Evolutionary conservation across 2,329 filamentous ascomycete genomes (phyloP), one percentile per base, ranked within the genome.

Genomic region (Dactylellina leptospora): DNA sequence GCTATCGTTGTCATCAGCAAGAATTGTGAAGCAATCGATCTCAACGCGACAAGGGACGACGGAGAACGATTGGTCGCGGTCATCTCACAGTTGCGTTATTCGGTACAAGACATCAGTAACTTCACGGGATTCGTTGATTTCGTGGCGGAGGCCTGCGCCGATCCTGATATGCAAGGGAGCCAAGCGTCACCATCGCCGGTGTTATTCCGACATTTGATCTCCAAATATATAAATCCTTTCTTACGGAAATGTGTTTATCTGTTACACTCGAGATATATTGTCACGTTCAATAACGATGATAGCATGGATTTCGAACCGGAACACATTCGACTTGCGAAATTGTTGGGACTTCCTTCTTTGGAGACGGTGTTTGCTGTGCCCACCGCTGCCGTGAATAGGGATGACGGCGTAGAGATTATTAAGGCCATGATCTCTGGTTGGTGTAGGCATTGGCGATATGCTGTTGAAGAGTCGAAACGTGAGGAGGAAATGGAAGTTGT

Each of bases 211-310:
- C 71, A 69, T 23, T 45, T 77, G 6, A 84, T 91, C 22, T 87
- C 88, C 74, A 92, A 89, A 77, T 99, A 97, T 77, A 92, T 92
- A 2, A 83, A 97, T n/a, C 84, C 87, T 0, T 99, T 97, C 81
- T 83, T 99, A 38, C 89, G 95, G 70, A 99, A 99, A 81, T 85
- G 85, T 5, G 85, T 88, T 45, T 86, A 99, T 50, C 86, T 97
- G 36, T 86, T 97, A 74, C 89, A 97, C 78, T 89, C 96, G 71
- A 90, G 91, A 76, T 92, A 91, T 78, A 93, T 93, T 16, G 87
- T 97, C 54, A 91, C 96, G 75, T 93, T 97, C 77, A 90, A 90
- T 44, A 88, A 85, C 77, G 87, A 90, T 72, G 51, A 63, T 28
- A 36, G 22, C 30, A 45, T 36, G 13, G 58, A 16, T 18, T 23